Evolutionary conservation across 345 rosid genomes (phyloP).

Genomic region (Syzygium aromaticum): DNA sequence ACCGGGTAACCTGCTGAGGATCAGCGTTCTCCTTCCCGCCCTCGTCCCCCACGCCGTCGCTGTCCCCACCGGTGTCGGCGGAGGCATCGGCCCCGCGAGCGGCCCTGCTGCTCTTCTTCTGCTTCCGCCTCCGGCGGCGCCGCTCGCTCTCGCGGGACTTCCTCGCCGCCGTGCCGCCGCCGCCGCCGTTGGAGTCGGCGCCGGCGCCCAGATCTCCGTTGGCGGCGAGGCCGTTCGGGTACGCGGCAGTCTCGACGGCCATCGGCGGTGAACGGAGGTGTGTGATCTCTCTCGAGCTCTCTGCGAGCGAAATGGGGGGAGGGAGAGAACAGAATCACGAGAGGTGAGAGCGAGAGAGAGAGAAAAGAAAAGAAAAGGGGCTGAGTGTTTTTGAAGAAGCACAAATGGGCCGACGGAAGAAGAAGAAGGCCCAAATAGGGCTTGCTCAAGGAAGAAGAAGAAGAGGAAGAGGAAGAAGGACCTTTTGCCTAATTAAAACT

Average conservation of each 20-base stretch:
- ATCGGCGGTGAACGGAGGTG: slow-evolving; percentile 1
- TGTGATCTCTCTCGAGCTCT: not conserved
- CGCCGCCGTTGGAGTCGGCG: slow-evolving; percentile 1
- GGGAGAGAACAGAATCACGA: not conserved
- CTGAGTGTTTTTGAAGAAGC: too few relatives aligned
- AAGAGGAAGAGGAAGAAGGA: too few relatives aligned
- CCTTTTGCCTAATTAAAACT: not conserved
- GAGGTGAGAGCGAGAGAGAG: too few relatives aligned
- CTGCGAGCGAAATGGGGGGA: not conserved
- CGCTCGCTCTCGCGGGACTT: slow-evolving; percentile 78
- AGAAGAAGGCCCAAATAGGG: too few relatives aligned
- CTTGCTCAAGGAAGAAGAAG: too few relatives aligned
- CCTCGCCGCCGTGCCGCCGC: slow-evolving; percentile 17
- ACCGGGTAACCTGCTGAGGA: slow-evolving; percentile 25
- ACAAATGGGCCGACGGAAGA: too few relatives aligned
- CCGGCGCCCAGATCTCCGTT: slow-evolving; percentile 40
- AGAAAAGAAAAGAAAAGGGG: too few relatives aligned
- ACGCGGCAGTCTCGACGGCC: slow-evolving; percentile 42
- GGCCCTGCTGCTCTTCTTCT: slow-evolving; percentile 73
- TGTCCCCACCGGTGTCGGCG: slow-evolving; percentile 2
- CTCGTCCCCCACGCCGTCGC: slow-evolving; percentile 18
- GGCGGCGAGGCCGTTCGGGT: slow-evolving; percentile 26
- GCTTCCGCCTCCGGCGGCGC: slow-evolving; percentile 97
- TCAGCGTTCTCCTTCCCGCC: slow-evolving; percentile 45
- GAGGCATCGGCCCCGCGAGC: slow-evolving; percentile 9